phyloP scores from a whole-genome alignment of 352 stramenopile species.

The Elongisporangium anandrum region DNA sequence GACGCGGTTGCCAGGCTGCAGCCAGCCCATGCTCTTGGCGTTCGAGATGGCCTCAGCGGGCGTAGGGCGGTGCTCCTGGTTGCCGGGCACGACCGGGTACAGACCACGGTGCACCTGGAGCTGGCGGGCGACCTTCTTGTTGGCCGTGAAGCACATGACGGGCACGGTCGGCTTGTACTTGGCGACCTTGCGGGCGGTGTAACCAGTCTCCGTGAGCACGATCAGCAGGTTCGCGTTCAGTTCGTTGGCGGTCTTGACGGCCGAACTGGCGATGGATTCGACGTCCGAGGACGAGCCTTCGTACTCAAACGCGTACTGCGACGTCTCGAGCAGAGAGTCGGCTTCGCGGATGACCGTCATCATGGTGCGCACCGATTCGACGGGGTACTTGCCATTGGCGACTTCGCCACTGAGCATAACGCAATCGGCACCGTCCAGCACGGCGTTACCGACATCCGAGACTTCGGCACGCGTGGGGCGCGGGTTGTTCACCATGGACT shows the following conservation, averaged over 20 bases:
- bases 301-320: constrained; percentile 63
- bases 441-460: constrained; percentile 86
- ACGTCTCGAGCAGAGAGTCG: constrained; percentile 57
- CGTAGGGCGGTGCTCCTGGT: constrained; percentile 52
- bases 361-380: constrained; percentile 89
- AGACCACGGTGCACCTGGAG: constrained; percentile 89
- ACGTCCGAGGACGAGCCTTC: constrained; percentile 61
- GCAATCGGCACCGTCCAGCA: constrained; percentile 81
- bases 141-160: constrained; percentile 88
- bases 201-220: constrained; percentile 77
- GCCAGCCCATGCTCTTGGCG: constrained; percentile 90
- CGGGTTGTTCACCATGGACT: constrained; percentile 87
- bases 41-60: constrained; percentile 85
- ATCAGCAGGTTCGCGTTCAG: constrained; percentile 85
- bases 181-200: constrained; percentile 78
- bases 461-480: constrained; percentile 83
- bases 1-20: constrained; percentile 85
- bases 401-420: constrained; percentile 88
- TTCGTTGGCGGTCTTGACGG: constrained; percentile 81
- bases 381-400: constrained; percentile 85
- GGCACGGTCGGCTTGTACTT: constrained; percentile 91
- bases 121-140: constrained; percentile 87
- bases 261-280: constrained; percentile 80
- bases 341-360: constrained; percentile 91
- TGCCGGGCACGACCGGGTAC: constrained; percentile 64